These are phyloP conservation scores for Pyrrhoderma lamaoense DNA, from an alignment of 1,284 basidiomycete species.

Conservation along the genomic window DNA sequence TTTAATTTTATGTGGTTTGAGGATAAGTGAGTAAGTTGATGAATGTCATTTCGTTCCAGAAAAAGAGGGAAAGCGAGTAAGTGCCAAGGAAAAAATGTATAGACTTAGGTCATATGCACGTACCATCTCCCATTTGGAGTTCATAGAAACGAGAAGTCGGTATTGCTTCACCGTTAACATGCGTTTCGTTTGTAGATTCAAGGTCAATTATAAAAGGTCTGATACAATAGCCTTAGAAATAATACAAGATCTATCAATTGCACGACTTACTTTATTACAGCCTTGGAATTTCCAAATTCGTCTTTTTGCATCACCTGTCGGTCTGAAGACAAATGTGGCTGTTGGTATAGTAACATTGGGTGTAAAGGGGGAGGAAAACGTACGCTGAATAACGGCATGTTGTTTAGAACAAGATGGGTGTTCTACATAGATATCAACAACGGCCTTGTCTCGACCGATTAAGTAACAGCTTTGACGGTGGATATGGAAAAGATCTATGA, in stretches of 20 bases:
- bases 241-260: constrained; percentile 9
- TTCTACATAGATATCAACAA: constrained; percentile 86
- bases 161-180: constrained; percentile 82
- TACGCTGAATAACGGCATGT: constrained; percentile 94
- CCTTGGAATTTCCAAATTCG: constrained; percentile 78
- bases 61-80: no score
- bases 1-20: no score
- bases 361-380: constrained; percentile 23
- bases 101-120: no score
- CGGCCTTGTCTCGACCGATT: constrained; percentile 82
- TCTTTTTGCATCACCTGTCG: constrained; percentile 82
- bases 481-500: constrained; percentile 74
- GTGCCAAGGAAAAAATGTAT: no score
- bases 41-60: no score
- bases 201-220: constrained; percentile 96
- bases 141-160: constrained; percentile 90
- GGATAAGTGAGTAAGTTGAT: no score
- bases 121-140: constrained; percentile 80
- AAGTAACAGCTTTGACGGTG: constrained; percentile 92
- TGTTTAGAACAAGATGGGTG: constrained; percentile 99
- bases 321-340: constrained; percentile 35
- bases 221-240: constrained; percentile 17
- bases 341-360: not conserved
- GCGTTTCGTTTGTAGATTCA: constrained; percentile 92
- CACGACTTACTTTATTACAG: constrained; percentile 66